Percentiles rank a stretch among this genome's conserved stretches.
Evolutionary conservation across 306 rosid species (phyloP).

Genomic region (Astragalus glycyphyllos): DNA sequence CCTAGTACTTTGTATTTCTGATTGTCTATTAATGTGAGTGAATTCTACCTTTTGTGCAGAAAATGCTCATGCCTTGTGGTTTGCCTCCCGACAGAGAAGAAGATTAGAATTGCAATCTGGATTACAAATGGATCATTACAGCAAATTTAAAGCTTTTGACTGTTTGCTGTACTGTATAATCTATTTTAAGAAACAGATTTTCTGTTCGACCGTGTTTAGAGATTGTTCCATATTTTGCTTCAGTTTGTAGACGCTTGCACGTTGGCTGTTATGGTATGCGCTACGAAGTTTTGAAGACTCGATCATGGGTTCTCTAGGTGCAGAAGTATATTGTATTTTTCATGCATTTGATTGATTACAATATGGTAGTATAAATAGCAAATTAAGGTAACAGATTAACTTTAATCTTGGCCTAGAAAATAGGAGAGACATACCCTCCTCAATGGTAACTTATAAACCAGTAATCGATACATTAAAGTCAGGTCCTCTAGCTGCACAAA

Average conservation of each 20-base stretch:
- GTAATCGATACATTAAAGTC: too few relatives aligned
- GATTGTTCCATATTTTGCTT: slow-evolving; percentile 23
- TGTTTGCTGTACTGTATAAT: slow-evolving; percentile 28
- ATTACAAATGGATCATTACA: slow-evolving; percentile 15
- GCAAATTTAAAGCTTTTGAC: slow-evolving; percentile 22
- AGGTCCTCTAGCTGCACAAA: too few relatives aligned
- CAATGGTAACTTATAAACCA: too few relatives aligned
- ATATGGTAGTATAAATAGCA: neutral
- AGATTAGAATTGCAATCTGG: slow-evolving; percentile 51
- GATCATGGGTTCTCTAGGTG: neutral
- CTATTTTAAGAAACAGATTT: slow-evolving; percentile 16
- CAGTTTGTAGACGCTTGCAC: slow-evolving; percentile 5
- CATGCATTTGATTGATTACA: neutral
- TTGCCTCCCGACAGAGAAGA: slow-evolving; percentile 94
- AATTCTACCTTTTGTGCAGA: slow-evolving; percentile 54
- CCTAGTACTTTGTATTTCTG: neutral
- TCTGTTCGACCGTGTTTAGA: slow-evolving; percentile 33
- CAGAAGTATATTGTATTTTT: neutral
- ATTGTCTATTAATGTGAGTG: slow-evolving; percentile 7
- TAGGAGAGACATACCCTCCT: neutral
- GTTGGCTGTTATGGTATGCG: too few relatives aligned
- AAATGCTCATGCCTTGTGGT: slow-evolving; percentile 96
- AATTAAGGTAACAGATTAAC: neutral
- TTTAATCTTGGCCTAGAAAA: neutral
- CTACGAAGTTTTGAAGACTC: too few relatives aligned